A percentile compares a stretch with the other conserved stretches of the same genome.
Evolutionary conservation across 108 stramenopile genomes (phyloP).

Genomic region (Mayamaea pseudoterrestris): DNA sequence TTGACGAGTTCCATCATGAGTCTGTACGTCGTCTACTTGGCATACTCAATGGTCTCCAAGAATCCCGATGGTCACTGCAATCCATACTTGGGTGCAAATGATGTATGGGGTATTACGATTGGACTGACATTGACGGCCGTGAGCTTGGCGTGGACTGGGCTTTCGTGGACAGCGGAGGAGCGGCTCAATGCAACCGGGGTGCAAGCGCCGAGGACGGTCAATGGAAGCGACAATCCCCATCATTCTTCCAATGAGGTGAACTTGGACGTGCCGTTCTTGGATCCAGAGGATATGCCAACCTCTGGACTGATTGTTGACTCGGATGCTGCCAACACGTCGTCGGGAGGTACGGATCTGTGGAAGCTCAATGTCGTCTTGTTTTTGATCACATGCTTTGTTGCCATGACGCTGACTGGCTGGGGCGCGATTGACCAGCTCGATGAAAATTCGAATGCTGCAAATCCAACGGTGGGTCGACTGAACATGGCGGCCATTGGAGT

Average conservation of each 20-base stretch:
- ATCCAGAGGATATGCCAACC: conserved; percentile 44
- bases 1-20: conserved; percentile 79
- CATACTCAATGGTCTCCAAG: conserved; percentile 76
- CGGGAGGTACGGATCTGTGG: conserved; percentile 36
- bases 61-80: conserved; percentile 75
- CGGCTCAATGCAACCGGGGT: conserved; percentile 25
- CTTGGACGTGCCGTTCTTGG: conserved; percentile 68
- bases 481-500: conserved; percentile 87
- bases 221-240: conserved; percentile 1
- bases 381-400: conserved; percentile 68
- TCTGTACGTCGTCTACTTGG: conserved; percentile 69
- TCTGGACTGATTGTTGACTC: conserved; percentile 44
- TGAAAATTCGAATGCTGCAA: conserved; percentile 50
- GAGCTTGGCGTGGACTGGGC: conserved; percentile 82
- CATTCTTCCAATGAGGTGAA: conserved; percentile 11
- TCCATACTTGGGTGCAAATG: conserved; percentile 57
- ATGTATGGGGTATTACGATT: conserved; percentile 60
- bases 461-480: conserved; percentile 68
- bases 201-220: conserved; percentile 20
- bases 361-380: conserved; percentile 84
- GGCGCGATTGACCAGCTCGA: conserved; percentile 49
- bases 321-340: conserved; percentile 10
- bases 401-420: conserved; percentile 92
- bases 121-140: conserved; percentile 67
- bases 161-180: conserved; percentile 39